phyloP scores from a whole-genome alignment of 108 stramenopile species.

The Pseudonitzschia delicatissima region DNA sequence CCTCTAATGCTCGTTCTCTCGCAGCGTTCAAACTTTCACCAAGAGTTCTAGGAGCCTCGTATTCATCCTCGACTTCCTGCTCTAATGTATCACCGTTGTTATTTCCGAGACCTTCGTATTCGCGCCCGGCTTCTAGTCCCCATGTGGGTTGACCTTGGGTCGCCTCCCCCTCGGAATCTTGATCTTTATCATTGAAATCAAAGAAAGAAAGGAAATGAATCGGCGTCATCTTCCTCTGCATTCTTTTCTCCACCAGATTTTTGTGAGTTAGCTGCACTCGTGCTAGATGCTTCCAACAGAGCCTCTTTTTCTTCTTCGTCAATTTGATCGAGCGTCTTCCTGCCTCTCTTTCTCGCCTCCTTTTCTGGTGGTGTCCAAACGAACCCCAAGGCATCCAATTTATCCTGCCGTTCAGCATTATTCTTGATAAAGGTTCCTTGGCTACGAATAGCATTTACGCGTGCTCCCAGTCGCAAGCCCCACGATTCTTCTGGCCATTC shows the following conservation, averaged over 20 bases:
- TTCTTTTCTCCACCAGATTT: slow-evolving; percentile 14
- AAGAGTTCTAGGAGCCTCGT: slow-evolving; percentile 38
- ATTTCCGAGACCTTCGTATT: slow-evolving; percentile 31
- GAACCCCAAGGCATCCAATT: slow-evolving; percentile 80
- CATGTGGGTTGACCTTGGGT: slow-evolving; percentile 55
- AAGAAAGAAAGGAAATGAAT: slow-evolving; percentile 30
- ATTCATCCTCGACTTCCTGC: slow-evolving; percentile 45
- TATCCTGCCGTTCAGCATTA: slow-evolving; percentile 55
- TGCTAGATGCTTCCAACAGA: slow-evolving; percentile 10
- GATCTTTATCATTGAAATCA: slow-evolving; percentile 30
- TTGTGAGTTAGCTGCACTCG: background rate
- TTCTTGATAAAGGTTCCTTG: slow-evolving; percentile 86
- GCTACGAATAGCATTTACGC: slow-evolving; percentile 87
- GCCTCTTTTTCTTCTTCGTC: slow-evolving; percentile 33
- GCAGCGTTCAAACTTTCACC: slow-evolving; percentile 60
- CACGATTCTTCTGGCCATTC: slow-evolving; percentile 78
- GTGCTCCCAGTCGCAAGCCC: slow-evolving; percentile 78
- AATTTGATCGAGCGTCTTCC: slow-evolving; percentile 60
- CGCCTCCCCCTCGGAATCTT: slow-evolving; percentile 28
- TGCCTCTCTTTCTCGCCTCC: slow-evolving; percentile 47
- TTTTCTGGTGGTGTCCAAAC: slow-evolving; percentile 69
- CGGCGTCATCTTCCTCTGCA: slow-evolving; percentile 30
- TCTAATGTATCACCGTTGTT: slow-evolving; percentile 36
- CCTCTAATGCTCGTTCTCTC: slow-evolving; percentile 53
- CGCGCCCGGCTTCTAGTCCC: slow-evolving; percentile 47